These are phyloP conservation scores for Bipolaris victoriae DNA, from an alignment of 2,329 filamentous ascomycete genomes.

Conservation along the genomic window DNA sequence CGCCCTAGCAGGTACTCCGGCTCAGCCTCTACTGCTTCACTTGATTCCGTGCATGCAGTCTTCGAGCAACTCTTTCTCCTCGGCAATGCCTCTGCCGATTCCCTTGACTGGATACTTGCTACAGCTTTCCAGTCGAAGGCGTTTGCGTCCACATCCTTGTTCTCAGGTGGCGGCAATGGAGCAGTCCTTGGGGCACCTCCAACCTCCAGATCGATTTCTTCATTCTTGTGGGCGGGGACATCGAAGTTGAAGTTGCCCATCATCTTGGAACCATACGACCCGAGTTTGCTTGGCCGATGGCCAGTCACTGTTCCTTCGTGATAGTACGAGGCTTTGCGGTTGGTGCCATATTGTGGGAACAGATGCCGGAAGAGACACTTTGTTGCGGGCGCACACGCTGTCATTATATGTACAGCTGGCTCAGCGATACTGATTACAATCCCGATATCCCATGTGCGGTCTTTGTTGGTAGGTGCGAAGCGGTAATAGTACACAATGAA, in stretches of 20 bases:
- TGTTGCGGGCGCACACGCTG: constrained; percentile 61
- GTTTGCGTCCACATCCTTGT: constrained; percentile 12
- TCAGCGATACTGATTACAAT: constrained; percentile 49
- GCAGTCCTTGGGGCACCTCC: constrained; percentile 11
- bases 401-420: constrained; percentile 57
- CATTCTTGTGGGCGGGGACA: constrained; percentile 6
- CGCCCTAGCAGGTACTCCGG: constrained; percentile 27
- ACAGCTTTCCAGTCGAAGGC: constrained; percentile 7
- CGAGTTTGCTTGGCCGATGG: constrained; percentile 13
- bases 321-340: constrained; percentile 21
- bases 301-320: constrained; percentile 13
- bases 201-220: constrained; percentile 16
- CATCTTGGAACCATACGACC: constrained; percentile 9
- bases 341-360: constrained; percentile 41
- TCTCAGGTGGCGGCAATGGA: constrained; percentile 3
- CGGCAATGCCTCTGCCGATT: constrained; percentile 1
- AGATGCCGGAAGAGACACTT: constrained; percentile 53
- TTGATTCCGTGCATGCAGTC: constrained; percentile 17
- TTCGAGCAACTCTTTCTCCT: constrained; percentile 15
- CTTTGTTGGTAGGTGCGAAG: constrained; percentile 41
- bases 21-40: constrained; percentile 21
- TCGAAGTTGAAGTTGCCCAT: constrained; percentile 23
- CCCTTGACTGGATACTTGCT: constrained; percentile 16
- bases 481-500: constrained; percentile 52
- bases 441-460: constrained; percentile 46